Conservation (phyloP, 805 yeast species). For the Vanderwaltozyma polyspora region DNA sequence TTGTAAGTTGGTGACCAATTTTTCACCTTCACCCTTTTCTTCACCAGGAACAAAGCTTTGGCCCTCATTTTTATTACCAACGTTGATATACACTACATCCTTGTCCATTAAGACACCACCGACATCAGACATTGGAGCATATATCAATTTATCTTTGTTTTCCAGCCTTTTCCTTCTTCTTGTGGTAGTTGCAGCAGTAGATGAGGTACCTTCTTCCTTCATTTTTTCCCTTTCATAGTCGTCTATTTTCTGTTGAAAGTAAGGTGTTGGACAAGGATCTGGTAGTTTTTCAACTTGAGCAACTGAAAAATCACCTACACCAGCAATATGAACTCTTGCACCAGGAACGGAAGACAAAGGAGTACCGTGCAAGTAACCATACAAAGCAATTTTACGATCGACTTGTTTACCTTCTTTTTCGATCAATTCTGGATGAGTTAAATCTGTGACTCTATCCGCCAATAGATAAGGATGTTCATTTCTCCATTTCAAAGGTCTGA, state of each 20-base stretch:
- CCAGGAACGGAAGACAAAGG: slow-evolving; percentile 52
- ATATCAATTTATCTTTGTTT: slow-evolving; percentile 84
- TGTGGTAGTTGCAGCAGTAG: slow-evolving; percentile 44
- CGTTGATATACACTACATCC: slow-evolving; percentile 89
- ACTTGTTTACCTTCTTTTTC: slow-evolving; percentile 62
- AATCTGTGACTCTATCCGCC: slow-evolving; percentile 84
- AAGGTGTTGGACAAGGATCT: slow-evolving; percentile 98
- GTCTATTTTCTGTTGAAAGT: slow-evolving; percentile 72
- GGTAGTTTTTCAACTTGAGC: slow-evolving; percentile 78
- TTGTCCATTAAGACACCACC: slow-evolving; percentile 95
- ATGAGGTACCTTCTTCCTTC: slow-evolving; percentile 37
- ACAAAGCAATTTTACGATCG: slow-evolving; percentile 82
- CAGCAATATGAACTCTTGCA: slow-evolving; percentile 85
- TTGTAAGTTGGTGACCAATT: slow-evolving; percentile 72
- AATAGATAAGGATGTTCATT: slow-evolving; percentile 93
- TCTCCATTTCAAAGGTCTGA: slow-evolving; percentile 98
- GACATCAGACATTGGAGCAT: slow-evolving; percentile 99
- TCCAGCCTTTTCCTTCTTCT: slow-evolving; percentile 86
- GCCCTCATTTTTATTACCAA: slow-evolving; percentile 26
- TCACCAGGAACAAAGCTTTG: slow-evolving; percentile 47
- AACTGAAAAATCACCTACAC: slow-evolving; percentile 82
- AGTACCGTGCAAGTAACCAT: slow-evolving; percentile 93
- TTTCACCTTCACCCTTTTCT: slow-evolving; percentile 77
- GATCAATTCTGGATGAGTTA: slow-evolving; percentile 81
- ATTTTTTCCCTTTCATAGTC: slow-evolving; percentile 68